Conservation (phyloP, 768 basidiomycete genomes). For the Lactarius trivialis region DNA sequence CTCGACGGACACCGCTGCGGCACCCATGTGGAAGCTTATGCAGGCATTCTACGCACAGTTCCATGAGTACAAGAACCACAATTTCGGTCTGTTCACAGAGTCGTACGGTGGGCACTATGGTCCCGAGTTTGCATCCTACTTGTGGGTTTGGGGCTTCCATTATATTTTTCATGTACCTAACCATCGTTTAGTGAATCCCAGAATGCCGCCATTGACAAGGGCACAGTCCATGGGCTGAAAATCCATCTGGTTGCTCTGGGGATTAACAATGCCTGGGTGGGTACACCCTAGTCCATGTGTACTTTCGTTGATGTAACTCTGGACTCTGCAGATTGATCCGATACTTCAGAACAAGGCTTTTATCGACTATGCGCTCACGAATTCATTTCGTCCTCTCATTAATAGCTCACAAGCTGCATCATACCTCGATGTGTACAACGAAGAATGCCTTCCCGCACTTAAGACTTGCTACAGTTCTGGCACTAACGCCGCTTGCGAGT, state of each 20-base stretch:
- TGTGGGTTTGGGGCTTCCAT: not conserved
- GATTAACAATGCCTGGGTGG: not conserved
- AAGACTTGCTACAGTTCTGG: slow-evolving; percentile 39
- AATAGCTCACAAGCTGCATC: not conserved
- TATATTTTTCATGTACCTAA: not conserved
- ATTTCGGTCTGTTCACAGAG: slow-evolving; percentile 49
- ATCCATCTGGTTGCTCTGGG: slow-evolving; percentile 36
- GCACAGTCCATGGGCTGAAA: slow-evolving; percentile 33
- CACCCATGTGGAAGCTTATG: not conserved
- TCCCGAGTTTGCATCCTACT: slow-evolving; percentile 18
- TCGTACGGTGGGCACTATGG: slow-evolving; percentile 32
- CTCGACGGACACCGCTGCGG: not conserved
- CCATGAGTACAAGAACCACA: slow-evolving; percentile 32
- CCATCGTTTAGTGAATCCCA: slow-evolving; percentile 35
- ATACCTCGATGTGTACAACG: not conserved
- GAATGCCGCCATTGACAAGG: slow-evolving; percentile 43
- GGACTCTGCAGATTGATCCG: slow-evolving; percentile 4
- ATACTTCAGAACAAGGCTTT: slow-evolving; percentile 45
- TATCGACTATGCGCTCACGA: slow-evolving; percentile 40
- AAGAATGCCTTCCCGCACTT: slow-evolving; percentile 42
- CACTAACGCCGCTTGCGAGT: slow-evolving; percentile 40
- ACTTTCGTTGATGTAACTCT: not conserved
- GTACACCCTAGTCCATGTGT: slow-evolving; percentile 44
- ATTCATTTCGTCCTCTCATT: slow-evolving; percentile 27
- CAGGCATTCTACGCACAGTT: slow-evolving; percentile 29